Evolutionary conservation across 2,329 filamentous ascomycete species (phyloP), one percentile per base, ranked within the genome.

Genomic region (Ophiostoma sp.): DNA sequence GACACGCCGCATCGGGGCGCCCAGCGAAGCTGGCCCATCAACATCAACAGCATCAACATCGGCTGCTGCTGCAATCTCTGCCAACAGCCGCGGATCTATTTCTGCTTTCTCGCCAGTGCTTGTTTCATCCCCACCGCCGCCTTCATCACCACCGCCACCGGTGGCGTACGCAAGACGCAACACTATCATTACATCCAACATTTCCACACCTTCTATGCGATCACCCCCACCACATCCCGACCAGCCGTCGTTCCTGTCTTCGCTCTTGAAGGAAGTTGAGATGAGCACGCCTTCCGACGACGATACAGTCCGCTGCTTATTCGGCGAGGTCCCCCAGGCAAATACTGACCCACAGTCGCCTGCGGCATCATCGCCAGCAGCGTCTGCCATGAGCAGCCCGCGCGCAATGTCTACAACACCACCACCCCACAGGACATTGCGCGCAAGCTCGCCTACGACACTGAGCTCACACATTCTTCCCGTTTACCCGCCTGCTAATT

Each of bases 201-300:
- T 48, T 31, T 15, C 39, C 11, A 39, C 41, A 17, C 67, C 60
- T 20, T 41, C 35, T 48, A 52, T 31, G 11, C 48, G 54, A 13
- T 67, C 69, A 17, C 69, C 69, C 0, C 60, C 44, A 2, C 8
- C 67, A 20, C 67, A 76, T 73, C 78, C 81, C 54, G 84, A 83
- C 36, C 86, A 85, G 8, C 91, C 93, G 8, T 94, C 92, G 6
- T 94, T 98, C 77, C 83, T 98, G 8, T 92, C 93, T 33, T 94
- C 93, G 0, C 82, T 98, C 7, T 81, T 98, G 67, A 93, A 91
- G 77, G 94, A 98, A 78, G 92, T 98, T 1, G 93, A 96, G 72
- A 86, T 85, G 79, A 85, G 83, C 78, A 79, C 85, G 70, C 79
- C 82, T 2, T 85, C 85, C 0, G 87, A 89, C 69, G 87, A 89